Percentiles rank a stretch among this genome's conserved stretches.
Conservation (phyloP, 1,139 yeast species). For the Kodamaea sp. region DNA sequence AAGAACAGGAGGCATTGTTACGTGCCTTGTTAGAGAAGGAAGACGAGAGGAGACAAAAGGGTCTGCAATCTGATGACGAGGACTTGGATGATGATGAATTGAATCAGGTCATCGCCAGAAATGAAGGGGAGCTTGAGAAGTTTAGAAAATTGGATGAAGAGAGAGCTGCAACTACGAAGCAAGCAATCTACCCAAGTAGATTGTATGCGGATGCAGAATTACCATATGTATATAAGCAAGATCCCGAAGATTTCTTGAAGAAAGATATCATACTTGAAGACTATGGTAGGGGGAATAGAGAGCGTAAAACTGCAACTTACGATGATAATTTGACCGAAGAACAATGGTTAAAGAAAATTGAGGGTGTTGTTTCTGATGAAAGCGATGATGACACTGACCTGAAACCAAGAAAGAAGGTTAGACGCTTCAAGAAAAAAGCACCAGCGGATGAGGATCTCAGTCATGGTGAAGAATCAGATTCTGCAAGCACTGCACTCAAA, state of each 20-base stretch:
- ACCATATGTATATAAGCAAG: constrained; percentile 58
- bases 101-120: constrained; percentile 71
- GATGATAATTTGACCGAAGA: constrained; percentile 76
- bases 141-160: constrained; percentile 62
- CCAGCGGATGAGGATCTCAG: constrained; percentile 16
- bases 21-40: constrained; percentile 72
- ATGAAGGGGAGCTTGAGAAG: constrained; percentile 54
- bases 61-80: constrained; percentile 49
- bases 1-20: constrained; percentile 78
- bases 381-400: constrained; percentile 27
- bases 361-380: constrained; percentile 42
- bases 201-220: constrained; percentile 62
- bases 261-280: constrained; percentile 43
- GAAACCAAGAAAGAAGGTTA: constrained; percentile 24
- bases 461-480: constrained; percentile 7
- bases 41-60: constrained; percentile 53
- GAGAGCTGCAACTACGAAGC: constrained; percentile 43
- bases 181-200: constrained; percentile 49
- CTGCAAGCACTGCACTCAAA: too few relatives aligned
- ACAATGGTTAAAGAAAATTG: constrained; percentile 70
- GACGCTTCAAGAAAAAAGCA: constrained; percentile 28
- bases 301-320: constrained; percentile 59
- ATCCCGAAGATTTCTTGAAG: constrained; percentile 53
- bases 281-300: constrained; percentile 65
- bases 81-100: constrained; percentile 71